Conservation (phyloP, 345 rosid species). For the Brassica carinata region DNA sequence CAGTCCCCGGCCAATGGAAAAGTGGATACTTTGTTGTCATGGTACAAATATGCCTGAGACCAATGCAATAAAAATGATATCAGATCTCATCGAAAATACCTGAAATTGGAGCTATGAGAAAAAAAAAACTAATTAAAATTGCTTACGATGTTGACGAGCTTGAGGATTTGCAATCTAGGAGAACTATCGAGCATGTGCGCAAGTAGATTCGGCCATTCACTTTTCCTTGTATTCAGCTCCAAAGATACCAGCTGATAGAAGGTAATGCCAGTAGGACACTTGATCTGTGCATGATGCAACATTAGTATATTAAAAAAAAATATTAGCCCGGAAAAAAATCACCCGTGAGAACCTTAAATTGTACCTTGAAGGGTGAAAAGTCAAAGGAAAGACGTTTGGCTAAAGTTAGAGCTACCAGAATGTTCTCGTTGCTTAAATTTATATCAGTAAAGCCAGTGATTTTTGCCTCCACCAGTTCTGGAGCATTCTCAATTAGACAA, state of each 20-base stretch:
- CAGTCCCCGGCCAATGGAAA: neutral
- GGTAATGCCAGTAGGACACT: neutral
- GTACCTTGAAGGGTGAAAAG: neutral
- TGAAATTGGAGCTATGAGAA: neutral
- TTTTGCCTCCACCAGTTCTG: neutral
- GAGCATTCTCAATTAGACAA: neutral
- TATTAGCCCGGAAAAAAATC: no score
- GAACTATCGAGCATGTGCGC: neutral
- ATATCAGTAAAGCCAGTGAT: neutral
- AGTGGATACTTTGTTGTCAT: neutral
- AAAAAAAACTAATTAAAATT: neutral
- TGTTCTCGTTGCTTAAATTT: neutral
- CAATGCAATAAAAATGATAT: neutral
- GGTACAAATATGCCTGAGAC: neutral
- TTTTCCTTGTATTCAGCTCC: neutral
- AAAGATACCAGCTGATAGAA: constrained; percentile 4
- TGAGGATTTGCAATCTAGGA: constrained; percentile 15
- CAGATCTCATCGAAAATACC: neutral
- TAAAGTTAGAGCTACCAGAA: neutral
- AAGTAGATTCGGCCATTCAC: constrained; percentile 20
- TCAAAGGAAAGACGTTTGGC: neutral
- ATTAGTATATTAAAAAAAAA: neutral
- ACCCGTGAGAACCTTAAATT: neutral
- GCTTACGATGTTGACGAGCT: constrained; percentile 4
- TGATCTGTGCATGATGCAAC: neutral